A percentile compares a stretch with the other conserved stretches of the same genome.
Conservation (phyloP, 129 eudicot species). For the Solidago caesia region DNA sequence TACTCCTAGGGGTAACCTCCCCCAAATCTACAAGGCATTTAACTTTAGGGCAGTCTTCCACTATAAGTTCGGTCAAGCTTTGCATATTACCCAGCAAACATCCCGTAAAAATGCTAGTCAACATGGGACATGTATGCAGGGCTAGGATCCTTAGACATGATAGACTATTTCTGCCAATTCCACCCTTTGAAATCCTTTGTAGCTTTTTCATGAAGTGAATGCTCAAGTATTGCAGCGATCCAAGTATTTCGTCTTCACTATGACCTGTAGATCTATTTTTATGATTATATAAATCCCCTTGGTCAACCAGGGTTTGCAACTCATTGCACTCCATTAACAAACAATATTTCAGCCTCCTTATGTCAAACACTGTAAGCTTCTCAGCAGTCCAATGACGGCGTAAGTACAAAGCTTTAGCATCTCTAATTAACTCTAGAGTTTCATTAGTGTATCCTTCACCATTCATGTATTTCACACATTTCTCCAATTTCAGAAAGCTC, state of each 20-base stretch:
- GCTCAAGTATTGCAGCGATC: constrained; percentile 31
- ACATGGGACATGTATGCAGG: constrained; percentile 41
- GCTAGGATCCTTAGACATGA: constrained; percentile 32
- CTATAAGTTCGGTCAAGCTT: constrained; percentile 23
- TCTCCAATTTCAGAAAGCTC: constrained; percentile 24
- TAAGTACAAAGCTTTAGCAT: constrained; percentile 36
- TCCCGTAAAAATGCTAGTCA: constrained; percentile 29
- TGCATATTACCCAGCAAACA: constrained; percentile 18
- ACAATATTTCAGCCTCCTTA: constrained; percentile 28
- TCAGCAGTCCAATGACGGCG: constrained; percentile 36
- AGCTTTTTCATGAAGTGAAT: constrained; percentile 40
- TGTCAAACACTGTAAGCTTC: constrained; percentile 28
- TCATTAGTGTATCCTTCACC: constrained; percentile 27
- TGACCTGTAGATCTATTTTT: constrained; percentile 1
- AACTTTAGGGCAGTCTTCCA: constrained; percentile 38
- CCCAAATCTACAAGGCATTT: constrained; percentile 22
- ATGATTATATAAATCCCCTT: constrained; percentile 6
- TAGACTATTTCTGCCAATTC: constrained; percentile 15
- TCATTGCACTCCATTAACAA: constrained; percentile 47
- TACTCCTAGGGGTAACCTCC: not conserved
- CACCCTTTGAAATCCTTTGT: constrained; percentile 38
- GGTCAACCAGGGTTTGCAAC: constrained; percentile 35
- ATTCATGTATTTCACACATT: constrained; percentile 39
- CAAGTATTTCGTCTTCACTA: constrained; percentile 19
- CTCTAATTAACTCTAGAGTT: constrained; percentile 25